phyloP scores from a whole-genome alignment of 352 stramenopile genomes.

The Pythium phragmiticola region DNA sequence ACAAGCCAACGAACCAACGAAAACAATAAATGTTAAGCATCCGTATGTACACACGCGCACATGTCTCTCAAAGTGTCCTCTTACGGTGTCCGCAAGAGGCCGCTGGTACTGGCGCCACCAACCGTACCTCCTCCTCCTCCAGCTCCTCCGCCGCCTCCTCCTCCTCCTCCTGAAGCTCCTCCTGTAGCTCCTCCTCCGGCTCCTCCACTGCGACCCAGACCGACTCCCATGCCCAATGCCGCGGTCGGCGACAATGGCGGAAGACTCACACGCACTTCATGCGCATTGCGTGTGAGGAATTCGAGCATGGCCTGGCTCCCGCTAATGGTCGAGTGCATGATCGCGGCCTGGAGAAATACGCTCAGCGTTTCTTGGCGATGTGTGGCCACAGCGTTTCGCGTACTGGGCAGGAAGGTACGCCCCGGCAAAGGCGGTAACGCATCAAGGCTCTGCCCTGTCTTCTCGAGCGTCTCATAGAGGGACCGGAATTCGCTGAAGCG shows the following conservation, averaged over 20 bases:
- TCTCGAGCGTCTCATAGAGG: constrained; percentile 48
- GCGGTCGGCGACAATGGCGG: constrained; percentile 67
- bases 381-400: constrained; percentile 62
- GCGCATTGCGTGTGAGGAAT: constrained; percentile 72
- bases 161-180: constrained; percentile 3
- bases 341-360: constrained; percentile 72
- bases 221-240: constrained; percentile 9
- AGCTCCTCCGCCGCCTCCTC: neutral
- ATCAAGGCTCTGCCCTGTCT: constrained; percentile 45
- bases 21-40: neutral
- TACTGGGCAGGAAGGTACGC: constrained; percentile 77
- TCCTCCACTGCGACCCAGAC: neutral
- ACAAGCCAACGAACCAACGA: neutral
- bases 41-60: neutral
- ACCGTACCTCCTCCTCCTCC: constrained; percentile 8
- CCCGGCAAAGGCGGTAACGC: constrained; percentile 61
- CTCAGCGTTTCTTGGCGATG: constrained; percentile 76
- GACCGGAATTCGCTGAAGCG: constrained; percentile 83
- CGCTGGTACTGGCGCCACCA: constrained; percentile 15
- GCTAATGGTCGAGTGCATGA: constrained; percentile 82
- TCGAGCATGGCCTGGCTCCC: constrained; percentile 68
- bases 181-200: constrained; percentile 3
- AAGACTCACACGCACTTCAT: constrained; percentile 78
- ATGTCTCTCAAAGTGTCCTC: neutral
- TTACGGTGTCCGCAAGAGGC: constrained; percentile 21